A percentile compares a stretch with the other conserved stretches of the same genome.
phyloP scores from a whole-genome alignment of 2,329 filamentous ascomycete species.

The Arthrobotrys conoides region DNA sequence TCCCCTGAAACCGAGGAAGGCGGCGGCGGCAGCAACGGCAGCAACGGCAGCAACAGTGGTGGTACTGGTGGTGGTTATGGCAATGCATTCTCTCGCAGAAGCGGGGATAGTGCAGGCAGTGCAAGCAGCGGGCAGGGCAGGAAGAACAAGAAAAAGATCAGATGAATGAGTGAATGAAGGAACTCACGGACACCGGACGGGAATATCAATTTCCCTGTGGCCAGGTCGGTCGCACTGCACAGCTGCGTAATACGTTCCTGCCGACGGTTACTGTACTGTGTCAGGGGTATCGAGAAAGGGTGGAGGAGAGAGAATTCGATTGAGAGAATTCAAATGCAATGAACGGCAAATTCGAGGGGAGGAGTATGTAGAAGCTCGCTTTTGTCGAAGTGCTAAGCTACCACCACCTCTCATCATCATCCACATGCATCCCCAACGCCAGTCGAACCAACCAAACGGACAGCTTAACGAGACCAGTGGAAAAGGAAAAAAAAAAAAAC shows the following conservation, averaged over 20 bases:
- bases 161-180: slow-evolving; percentile 8
- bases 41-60: neutral
- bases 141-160: slow-evolving; percentile 32
- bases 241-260: slow-evolving; percentile 34
- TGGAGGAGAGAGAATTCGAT: slow-evolving; percentile 16
- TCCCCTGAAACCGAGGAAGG: slow-evolving; percentile 30
- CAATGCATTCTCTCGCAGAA: slow-evolving; percentile 37
- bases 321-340: slow-evolving; percentile 7
- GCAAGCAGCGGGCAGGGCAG: neutral
- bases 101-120: slow-evolving; percentile 40
- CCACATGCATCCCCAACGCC: slow-evolving; percentile 3
- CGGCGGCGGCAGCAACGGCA: slow-evolving; percentile 2
- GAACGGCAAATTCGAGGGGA: neutral
- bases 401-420: neutral
- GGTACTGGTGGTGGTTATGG: slow-evolving; percentile 28
- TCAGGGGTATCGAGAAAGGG: slow-evolving; percentile 18
- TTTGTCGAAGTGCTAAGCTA: slow-evolving; percentile 3
- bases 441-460: neutral
- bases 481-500: neutral
- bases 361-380: slow-evolving; percentile 26
- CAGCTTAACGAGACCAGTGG: neutral
- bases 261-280: slow-evolving; percentile 31
- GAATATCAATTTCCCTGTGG: slow-evolving; percentile 52
- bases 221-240: slow-evolving; percentile 27
- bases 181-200: slow-evolving; percentile 44